phyloP scores from a whole-genome alignment of 2,329 filamentous ascomycete genomes.

The Aquanectria penicillioides region DNA sequence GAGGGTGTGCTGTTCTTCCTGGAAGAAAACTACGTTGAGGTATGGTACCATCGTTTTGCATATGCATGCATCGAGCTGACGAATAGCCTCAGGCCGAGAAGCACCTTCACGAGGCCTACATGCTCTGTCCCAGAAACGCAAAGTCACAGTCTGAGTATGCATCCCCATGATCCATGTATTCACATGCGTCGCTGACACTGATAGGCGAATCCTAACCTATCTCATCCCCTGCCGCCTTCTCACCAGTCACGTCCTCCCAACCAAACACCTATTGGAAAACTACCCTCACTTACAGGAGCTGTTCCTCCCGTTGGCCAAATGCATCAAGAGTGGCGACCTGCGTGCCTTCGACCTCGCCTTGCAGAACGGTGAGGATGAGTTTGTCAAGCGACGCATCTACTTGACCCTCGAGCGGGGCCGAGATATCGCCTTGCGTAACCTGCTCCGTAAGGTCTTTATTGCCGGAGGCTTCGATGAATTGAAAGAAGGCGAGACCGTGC shows the following conservation, averaged over 20 bases:
- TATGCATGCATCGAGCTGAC: slow-evolving; percentile 10
- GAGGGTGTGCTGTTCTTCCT: slow-evolving; percentile 92
- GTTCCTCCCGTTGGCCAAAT: slow-evolving; percentile 80
- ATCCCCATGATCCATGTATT: not conserved
- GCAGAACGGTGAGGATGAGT: slow-evolving; percentile 85
- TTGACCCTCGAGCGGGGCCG: slow-evolving; percentile 91
- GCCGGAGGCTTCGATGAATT: slow-evolving; percentile 82
- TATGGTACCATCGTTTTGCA: slow-evolving; percentile 46
- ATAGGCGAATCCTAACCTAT: slow-evolving; percentile 89
- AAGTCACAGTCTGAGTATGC: slow-evolving; percentile 82
- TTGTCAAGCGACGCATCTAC: slow-evolving; percentile 93
- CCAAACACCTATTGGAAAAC: slow-evolving; percentile 72
- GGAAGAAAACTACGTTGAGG: slow-evolving; percentile 89
- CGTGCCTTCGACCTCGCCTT: slow-evolving; percentile 86
- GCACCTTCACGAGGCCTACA: slow-evolving; percentile 82
- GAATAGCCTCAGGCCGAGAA: slow-evolving; percentile 72
- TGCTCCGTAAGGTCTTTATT: slow-evolving; percentile 91
- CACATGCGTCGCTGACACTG: slow-evolving; percentile 33
- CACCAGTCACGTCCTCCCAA: slow-evolving; percentile 87
- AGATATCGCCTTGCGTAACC: slow-evolving; percentile 90
- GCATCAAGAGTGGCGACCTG: slow-evolving; percentile 86
- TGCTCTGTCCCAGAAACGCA: slow-evolving; percentile 79
- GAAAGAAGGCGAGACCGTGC: slow-evolving; percentile 72
- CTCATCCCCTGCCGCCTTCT: slow-evolving; percentile 93
- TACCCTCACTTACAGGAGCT: slow-evolving; percentile 81